These are phyloP conservation scores for Moricandia arvensis DNA, from an alignment of 345 rosid species.

Conservation along the genomic window DNA sequence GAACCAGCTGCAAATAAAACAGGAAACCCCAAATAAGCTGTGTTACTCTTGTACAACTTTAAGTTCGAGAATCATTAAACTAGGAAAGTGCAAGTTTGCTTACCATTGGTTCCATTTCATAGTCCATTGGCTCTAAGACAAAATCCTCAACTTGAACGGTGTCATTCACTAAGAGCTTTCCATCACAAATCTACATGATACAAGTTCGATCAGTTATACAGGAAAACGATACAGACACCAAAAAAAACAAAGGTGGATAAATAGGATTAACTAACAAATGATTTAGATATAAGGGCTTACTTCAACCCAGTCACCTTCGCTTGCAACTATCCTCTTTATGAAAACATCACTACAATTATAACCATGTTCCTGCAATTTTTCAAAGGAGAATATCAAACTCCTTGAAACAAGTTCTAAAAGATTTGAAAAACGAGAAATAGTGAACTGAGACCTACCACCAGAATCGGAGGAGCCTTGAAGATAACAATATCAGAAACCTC, in stretches of 20 bases:
- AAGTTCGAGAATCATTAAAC: neutral
- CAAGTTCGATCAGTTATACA: neutral
- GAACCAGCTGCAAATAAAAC: slow-evolving; percentile 59
- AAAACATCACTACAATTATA: slow-evolving; percentile 64
- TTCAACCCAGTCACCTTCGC: slow-evolving; percentile 81
- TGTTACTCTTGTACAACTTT: neutral
- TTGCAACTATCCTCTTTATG: slow-evolving; percentile 90
- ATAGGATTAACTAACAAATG: slow-evolving; percentile 25
- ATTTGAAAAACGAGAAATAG: neutral
- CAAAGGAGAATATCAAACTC: slow-evolving; percentile 22
- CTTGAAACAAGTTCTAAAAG: neutral
- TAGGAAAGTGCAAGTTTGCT: slow-evolving; percentile 5
- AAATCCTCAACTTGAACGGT: slow-evolving; percentile 61
- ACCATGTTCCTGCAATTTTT: slow-evolving; percentile 55
- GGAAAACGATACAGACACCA: neutral
- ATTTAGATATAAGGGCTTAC: slow-evolving; percentile 48
- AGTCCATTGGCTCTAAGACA: slow-evolving; percentile 67
- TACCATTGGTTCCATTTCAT: slow-evolving; percentile 79
- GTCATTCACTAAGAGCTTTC: slow-evolving; percentile 71
- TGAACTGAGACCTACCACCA: slow-evolving; percentile 47
- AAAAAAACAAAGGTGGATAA: neutral
- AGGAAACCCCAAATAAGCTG: neutral
- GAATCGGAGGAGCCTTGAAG: slow-evolving; percentile 80
- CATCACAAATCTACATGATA: slow-evolving; percentile 58
- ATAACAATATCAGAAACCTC: slow-evolving; percentile 83